Evolutionary conservation across 306 rosid genomes (phyloP).

Genomic region (Styphnolobium japonicum): DNA sequence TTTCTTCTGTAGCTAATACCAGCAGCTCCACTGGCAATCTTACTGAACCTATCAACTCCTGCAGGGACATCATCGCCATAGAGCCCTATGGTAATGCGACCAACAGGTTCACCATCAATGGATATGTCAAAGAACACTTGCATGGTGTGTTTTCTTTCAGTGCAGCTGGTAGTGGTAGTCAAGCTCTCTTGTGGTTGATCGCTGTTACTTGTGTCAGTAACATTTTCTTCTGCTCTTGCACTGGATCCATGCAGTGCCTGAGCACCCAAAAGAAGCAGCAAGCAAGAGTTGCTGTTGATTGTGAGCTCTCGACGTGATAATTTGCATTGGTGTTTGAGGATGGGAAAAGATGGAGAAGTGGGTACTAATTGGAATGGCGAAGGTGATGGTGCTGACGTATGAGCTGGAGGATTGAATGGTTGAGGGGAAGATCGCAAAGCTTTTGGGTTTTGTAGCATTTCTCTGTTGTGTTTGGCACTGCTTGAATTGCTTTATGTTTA

Average conservation of each 20-base stretch:
- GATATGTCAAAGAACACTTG: conserved; percentile 68
- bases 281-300: conserved; percentile 52
- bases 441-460: conserved; percentile 62
- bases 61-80: conserved; percentile 56
- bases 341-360: conserved; percentile 29
- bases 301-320: conserved; percentile 71
- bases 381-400: conserved; percentile 16
- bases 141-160: conserved; percentile 49
- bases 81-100: conserved; percentile 65
- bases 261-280: conserved; percentile 59
- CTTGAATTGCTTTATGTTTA: conserved; percentile 3
- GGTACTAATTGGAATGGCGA: conserved; percentile 42
- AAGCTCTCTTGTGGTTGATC: conserved; percentile 25
- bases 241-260: conserved; percentile 45
- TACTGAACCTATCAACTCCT: conserved; percentile 65
- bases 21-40: conserved; percentile 79
- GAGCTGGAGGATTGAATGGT: conserved; percentile 39
- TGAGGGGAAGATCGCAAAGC: conserved; percentile 39
- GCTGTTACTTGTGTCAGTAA: conserved; percentile 6
- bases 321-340: conserved; percentile 48
- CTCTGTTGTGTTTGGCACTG: conserved; percentile 21
- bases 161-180: conserved; percentile 33
- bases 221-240: conserved; percentile 61
- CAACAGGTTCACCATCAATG: conserved; percentile 66
- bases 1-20: conserved; percentile 90